Evolutionary conservation across 768 basidiomycete genomes (phyloP), one percentile per base, ranked within the genome.

Genomic region (Termitomyces titanicus): DNA sequence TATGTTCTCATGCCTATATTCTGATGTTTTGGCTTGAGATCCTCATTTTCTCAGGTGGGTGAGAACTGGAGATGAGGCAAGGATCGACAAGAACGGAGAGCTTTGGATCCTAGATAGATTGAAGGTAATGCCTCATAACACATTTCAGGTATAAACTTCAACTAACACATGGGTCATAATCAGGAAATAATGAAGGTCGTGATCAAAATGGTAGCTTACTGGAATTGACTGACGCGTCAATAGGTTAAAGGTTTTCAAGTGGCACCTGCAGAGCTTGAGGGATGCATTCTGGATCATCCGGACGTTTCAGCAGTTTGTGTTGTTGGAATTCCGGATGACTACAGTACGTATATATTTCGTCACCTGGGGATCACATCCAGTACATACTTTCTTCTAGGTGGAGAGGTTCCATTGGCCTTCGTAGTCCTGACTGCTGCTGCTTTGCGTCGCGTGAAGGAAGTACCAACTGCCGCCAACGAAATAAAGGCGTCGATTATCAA

Each of bases 241-340:
- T 74, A 86, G 71, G 83, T 85, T 42, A 78, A 71, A 62, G 88
- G 88, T 2, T 86, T 85, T 64, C 87, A 89, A 64, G 87, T 89
- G 1, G 85, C 88, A 1, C 88, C 87, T 2, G 86, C 88, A 3
- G 86, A 88, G 58, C 72, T n/a, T n/a, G n/a, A 88, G 62, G 87
- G 80, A 18, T 84, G 84, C 55, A 62, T 86, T n/a, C 65, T 86
- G 24, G 77, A 73, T 42, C 83, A 88, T 59, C 68, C 77, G 0
- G 85, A 85, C 60, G 79, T 88, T 22, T 72, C 74, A 4, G 80
- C 85, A n/a, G n/a, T n/a, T n/a, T n/a, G n/a, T n/a, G n/a, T n/a
- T n/a, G n/a, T n/a, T 17, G 81, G 84, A 1, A 63, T 85, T 33
- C 81, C 80, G 8, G 83, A 90, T 62, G 87, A 88, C 8, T 89